Percentiles rank a stretch among this genome's conserved stretches.
These are phyloP conservation scores for Chlamydomonas eustigma DNA, from an alignment of 139 green algal genomes.

Conservation along the genomic window DNA sequence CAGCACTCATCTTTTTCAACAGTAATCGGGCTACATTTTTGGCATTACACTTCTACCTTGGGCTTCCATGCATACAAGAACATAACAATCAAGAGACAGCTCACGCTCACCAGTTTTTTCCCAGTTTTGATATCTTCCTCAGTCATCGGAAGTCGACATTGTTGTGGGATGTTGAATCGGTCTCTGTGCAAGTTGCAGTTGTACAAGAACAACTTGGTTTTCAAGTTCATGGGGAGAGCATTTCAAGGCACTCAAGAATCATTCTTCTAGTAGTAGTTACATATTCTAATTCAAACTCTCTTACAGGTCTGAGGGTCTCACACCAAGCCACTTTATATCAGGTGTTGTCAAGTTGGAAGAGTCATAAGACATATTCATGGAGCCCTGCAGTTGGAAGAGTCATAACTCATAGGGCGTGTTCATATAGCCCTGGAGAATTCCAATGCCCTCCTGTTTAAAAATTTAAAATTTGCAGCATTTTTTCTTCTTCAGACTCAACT, in stretches of 20 bases:
- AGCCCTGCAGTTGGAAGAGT: slow-evolving; percentile 26
- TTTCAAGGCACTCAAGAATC: no score
- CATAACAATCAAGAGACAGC: no score
- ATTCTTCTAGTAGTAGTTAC: no score
- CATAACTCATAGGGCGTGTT: no score
- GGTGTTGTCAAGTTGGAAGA: slow-evolving; percentile 89
- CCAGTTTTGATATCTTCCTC: slow-evolving; percentile 86
- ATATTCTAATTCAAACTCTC: no score
- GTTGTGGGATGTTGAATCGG: slow-evolving; percentile 10
- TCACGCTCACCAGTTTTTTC: slow-evolving; percentile 39
- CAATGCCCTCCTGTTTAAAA: no score
- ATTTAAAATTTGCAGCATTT: neutral
- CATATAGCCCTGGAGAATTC: slow-evolving; percentile 38
- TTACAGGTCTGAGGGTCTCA: slow-evolving; percentile 6
- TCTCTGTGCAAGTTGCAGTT: neutral
- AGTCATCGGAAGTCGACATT: slow-evolving; percentile 93
- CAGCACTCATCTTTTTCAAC: no score
- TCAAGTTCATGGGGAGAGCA: no score
- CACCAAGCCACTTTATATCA: slow-evolving; percentile 13
- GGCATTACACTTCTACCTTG: no score
- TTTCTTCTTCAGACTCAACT: neutral
- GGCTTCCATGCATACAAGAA: no score
- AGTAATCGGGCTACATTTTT: no score
- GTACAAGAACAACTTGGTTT: neutral
- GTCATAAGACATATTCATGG: slow-evolving; percentile 60